A percentile compares a stretch with the other conserved stretches of the same genome.
phyloP scores from a whole-genome alignment of 305 asterid genomes.

The Rubia tinctorum region DNA sequence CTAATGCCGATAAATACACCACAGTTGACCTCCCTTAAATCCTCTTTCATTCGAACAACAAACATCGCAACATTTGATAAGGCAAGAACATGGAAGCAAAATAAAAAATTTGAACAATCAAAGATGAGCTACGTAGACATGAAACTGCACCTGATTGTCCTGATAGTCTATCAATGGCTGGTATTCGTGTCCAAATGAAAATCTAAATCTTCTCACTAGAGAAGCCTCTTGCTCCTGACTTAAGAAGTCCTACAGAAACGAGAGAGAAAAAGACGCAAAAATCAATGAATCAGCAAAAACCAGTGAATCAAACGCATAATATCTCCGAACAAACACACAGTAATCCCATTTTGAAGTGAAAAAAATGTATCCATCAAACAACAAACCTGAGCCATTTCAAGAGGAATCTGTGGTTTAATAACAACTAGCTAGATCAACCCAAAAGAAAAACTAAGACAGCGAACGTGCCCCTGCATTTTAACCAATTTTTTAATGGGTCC shows the following conservation, averaged over 20 bases:
- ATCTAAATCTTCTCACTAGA: slow-evolving; percentile 32
- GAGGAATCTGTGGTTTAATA: slow-evolving; percentile 23
- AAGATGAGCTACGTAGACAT: slow-evolving; percentile 1
- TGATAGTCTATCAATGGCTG: slow-evolving; percentile 43
- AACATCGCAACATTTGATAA: background rate
- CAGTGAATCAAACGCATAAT: background rate
- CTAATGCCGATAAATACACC: background rate
- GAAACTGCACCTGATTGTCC: slow-evolving; percentile 34
- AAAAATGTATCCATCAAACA: background rate
- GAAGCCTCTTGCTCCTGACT: slow-evolving; percentile 34
- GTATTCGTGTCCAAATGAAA: slow-evolving; percentile 40
- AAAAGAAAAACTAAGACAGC: background rate
- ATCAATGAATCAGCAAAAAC: background rate
- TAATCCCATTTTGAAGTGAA: background rate
- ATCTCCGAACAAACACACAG: background rate
- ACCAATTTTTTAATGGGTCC: background rate
- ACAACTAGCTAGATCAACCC: background rate
- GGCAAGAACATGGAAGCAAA: background rate
- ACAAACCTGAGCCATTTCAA: slow-evolving; percentile 34
- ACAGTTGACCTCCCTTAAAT: background rate
- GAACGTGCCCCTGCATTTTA: background rate
- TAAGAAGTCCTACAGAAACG: slow-evolving; percentile 18
- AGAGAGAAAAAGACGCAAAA: background rate
- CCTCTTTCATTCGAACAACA: background rate
- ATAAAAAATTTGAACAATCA: background rate